Evolutionary conservation across 208 protist genomes (phyloP).

Genomic region (Leishmania arabica): DNA sequence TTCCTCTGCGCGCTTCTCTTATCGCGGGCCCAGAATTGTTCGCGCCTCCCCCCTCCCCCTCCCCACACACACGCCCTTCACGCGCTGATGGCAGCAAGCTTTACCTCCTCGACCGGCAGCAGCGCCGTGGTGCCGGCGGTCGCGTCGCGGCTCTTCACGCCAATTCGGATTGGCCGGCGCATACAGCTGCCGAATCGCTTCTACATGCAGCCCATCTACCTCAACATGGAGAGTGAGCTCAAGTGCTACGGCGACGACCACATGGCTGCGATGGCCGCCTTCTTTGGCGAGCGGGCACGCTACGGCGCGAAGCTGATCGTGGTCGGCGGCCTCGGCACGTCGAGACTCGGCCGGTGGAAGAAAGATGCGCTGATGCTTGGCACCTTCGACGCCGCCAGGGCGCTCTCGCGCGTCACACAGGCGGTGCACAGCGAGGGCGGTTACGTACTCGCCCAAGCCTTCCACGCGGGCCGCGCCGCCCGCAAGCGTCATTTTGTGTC

Average conservation of each 20-base stretch:
- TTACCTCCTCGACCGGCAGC: not conserved
- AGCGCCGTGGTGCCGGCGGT: not conserved
- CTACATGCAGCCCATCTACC: conserved; percentile 84
- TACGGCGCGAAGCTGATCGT: conserved; percentile 90
- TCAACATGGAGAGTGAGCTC: conserved; percentile 85
- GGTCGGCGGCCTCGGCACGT: conserved; percentile 87
- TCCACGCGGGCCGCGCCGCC: conserved; percentile 89
- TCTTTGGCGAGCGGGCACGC: conserved; percentile 84
- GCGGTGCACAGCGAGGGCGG: conserved; percentile 88
- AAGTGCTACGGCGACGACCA: conserved; percentile 51
- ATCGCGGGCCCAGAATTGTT: not conserved
- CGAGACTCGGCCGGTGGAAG: conserved; percentile 78
- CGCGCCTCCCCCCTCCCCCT: not conserved
- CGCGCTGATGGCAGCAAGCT: conserved; percentile 3
- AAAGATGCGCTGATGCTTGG: conserved; percentile 75
- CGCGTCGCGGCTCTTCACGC: conserved; percentile 49
- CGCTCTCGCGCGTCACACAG: conserved; percentile 76
- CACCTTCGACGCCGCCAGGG: conserved; percentile 71
- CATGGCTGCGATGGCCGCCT: conserved; percentile 78
- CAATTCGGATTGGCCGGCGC: conserved; percentile 53
- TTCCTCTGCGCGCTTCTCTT: not conserved
- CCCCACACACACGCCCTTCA: not conserved
- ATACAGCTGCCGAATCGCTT: conserved; percentile 81
- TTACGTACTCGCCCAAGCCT: conserved; percentile 92
- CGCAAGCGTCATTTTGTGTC: conserved; percentile 58